Conservation (phyloP, 176 grass and related monocot species). For the Zoysia japonica region DNA sequence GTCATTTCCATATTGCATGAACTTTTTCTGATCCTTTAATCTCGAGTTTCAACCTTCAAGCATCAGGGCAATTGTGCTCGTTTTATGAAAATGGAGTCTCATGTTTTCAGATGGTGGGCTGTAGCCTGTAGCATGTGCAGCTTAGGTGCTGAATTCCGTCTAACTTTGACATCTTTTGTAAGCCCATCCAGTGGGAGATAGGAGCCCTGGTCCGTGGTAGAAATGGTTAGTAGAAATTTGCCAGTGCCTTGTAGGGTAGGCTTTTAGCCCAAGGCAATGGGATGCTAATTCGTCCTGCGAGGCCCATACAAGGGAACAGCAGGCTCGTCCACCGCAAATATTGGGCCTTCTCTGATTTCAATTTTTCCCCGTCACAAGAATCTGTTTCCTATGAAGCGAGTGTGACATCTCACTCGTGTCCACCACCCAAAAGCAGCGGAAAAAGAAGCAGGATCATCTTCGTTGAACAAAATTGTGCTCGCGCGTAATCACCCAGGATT, state of each 20-base stretch:
- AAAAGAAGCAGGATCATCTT: neutral
- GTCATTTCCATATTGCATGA: neutral
- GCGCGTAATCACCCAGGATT: neutral
- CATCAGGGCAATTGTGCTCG: neutral
- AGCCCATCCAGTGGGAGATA: too few species aligned
- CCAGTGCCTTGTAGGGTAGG: too few species aligned
- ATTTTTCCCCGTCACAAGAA: neutral
- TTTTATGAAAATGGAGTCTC: neutral
- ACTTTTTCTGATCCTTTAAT: neutral
- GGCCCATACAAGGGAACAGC: neutral
- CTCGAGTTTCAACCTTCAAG: neutral
- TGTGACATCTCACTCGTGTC: neutral
- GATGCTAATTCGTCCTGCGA: neutral
- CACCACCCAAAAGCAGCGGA: constrained; percentile 23
- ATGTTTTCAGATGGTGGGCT: neutral
- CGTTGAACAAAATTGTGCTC: constrained; percentile 7
- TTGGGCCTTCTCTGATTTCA: neutral
- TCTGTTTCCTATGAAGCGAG: constrained; percentile 13
- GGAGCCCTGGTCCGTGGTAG: too few species aligned
- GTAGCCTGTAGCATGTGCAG: too few species aligned
- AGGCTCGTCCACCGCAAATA: neutral
- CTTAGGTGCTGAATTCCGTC: too few species aligned
- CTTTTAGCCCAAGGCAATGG: too few species aligned
- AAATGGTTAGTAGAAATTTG: too few species aligned
- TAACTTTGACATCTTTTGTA: too few species aligned